phyloP scores from a whole-genome alignment of 352 stramenopile species.

The Albugo laibachii region DNA sequence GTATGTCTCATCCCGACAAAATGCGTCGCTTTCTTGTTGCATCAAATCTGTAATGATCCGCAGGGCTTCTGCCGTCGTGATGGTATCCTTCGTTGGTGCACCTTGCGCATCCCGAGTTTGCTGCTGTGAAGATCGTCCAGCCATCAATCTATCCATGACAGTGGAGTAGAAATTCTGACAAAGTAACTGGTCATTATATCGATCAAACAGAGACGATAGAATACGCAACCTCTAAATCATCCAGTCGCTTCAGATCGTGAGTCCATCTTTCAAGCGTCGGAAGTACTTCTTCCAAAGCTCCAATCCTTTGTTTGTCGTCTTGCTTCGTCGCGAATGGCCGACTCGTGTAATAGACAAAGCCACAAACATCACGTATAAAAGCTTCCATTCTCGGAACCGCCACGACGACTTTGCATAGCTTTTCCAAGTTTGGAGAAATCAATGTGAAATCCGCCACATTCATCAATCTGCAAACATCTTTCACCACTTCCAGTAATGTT shows the following conservation, averaged over 20 bases:
- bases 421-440: conserved; percentile 54
- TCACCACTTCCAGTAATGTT: conserved; percentile 59
- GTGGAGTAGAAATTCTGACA: too few relatives aligned
- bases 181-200: too few relatives aligned
- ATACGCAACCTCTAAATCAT: conserved; percentile 24
- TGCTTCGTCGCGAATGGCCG: conserved; percentile 14
- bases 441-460: conserved; percentile 69
- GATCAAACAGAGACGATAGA: neutral
- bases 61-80: too few relatives aligned
- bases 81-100: too few relatives aligned
- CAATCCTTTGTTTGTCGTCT: conserved; percentile 8
- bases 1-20: conserved; percentile 66
- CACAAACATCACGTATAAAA: conserved; percentile 74
- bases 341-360: conserved; percentile 22
- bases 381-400: conserved; percentile 68
- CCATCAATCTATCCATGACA: too few relatives aligned
- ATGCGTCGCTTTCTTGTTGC: conserved; percentile 63
- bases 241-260: conserved; percentile 25
- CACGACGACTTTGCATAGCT: conserved; percentile 59
- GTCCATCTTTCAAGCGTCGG: conserved; percentile 55
- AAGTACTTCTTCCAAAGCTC: conserved; percentile 37
- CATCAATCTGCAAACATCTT: conserved; percentile 62
- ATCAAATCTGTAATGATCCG: conserved; percentile 56
- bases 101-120: too few relatives aligned
- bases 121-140: too few relatives aligned